Conservation (phyloP, 129 eudicot species). For the Arctium lappa region DNA sequence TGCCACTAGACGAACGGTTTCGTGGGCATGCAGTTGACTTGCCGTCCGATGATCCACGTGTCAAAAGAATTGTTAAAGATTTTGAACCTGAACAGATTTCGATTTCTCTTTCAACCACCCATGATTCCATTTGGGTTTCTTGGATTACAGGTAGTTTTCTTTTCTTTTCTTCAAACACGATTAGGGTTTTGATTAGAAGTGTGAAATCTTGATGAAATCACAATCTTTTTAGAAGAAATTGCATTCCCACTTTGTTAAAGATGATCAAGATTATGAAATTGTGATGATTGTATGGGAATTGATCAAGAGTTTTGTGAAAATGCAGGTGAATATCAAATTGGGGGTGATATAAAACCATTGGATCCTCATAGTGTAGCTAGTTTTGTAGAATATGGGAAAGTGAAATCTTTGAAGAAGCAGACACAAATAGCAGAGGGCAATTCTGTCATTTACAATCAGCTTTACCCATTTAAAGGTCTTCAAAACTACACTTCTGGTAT, state of each 20-base stretch:
- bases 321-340: constrained; percentile 96
- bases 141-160: constrained; percentile 77
- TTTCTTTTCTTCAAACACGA: not conserved
- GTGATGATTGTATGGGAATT: not conserved
- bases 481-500: constrained; percentile 95
- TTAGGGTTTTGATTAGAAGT: constrained; percentile 7
- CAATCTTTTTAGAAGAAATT: not conserved
- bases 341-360: constrained; percentile 65
- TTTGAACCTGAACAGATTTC: constrained; percentile 84
- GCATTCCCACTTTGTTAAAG: not conserved
- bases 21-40: constrained; percentile 87
- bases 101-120: constrained; percentile 61
- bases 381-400: constrained; percentile 66
- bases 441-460: constrained; percentile 74
- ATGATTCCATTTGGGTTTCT: constrained; percentile 85
- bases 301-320: not conserved
- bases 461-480: constrained; percentile 86
- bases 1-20: constrained; percentile 63
- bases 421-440: constrained; percentile 55
- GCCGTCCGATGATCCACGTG: constrained; percentile 71
- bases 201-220: not conserved
- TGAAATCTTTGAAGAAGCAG: constrained; percentile 25
- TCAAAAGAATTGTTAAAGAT: constrained; percentile 54
- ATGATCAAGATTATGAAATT: not conserved
- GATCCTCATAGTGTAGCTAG: constrained; percentile 64